A percentile compares a stretch with the other conserved stretches of the same genome.
Conservation (phyloP, 805 yeast species). For the Zygosaccharomyces gambellarensis region DNA sequence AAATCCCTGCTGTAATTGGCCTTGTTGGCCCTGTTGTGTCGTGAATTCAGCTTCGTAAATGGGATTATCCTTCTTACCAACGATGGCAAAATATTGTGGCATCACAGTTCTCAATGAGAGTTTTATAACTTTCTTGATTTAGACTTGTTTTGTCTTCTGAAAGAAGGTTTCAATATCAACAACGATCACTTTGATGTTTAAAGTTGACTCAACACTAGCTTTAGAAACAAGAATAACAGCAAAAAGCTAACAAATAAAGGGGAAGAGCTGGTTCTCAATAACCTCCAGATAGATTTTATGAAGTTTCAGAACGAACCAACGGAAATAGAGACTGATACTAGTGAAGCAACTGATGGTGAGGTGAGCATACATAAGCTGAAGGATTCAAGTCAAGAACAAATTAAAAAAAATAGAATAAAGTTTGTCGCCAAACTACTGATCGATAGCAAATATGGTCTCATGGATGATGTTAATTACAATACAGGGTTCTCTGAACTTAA, state of each 20-base stretch:
- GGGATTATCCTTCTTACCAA: conserved; percentile 84
- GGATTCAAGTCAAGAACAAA: not conserved
- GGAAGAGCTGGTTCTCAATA: conserved; percentile 1
- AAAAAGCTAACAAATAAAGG: not conserved
- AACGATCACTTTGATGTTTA: not conserved
- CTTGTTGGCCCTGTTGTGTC: conserved; percentile 49
- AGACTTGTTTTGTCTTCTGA: not conserved
- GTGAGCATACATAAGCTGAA: not conserved
- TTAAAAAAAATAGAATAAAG: conserved; percentile 17
- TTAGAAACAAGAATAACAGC: not conserved
- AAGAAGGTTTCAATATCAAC: not conserved
- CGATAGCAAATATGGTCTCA: conserved; percentile 28
- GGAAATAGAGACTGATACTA: not conserved
- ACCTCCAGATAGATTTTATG: not conserved
- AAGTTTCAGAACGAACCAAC: not conserved
- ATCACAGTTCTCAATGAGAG: conserved; percentile 31
- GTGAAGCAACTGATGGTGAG: conserved; percentile 4
- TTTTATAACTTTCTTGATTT: not conserved
- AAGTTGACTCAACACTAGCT: not conserved
- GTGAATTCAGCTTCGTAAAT: conserved; percentile 77
- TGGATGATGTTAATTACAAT: conserved; percentile 31
- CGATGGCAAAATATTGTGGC: conserved; percentile 85
- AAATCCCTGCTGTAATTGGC: conserved; percentile 55
- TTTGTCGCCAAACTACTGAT: conserved; percentile 25
- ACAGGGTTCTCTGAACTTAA: conserved; percentile 14